These are phyloP conservation scores for Fraxinus anomala DNA, from an alignment of 257 asterid species.

Conservation along the genomic window DNA sequence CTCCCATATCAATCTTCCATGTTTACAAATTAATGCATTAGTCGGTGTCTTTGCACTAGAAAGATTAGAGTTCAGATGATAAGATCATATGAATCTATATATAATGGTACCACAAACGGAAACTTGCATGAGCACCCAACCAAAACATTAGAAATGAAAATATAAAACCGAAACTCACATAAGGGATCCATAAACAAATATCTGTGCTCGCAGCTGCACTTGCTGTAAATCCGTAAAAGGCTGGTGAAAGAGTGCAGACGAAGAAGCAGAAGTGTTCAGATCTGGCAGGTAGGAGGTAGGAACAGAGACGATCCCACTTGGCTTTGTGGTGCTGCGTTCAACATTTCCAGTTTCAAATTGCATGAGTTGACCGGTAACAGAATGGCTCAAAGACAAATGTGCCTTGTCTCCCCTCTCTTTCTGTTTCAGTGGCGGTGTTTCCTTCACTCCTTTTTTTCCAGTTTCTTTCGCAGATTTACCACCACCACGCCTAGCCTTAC, in stretches of 20 bases:
- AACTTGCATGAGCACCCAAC: background rate
- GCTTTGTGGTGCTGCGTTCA: slow-evolving; percentile 41
- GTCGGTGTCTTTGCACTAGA: background rate
- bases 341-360: slow-evolving; percentile 47
- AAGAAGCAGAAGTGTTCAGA: slow-evolving; percentile 67
- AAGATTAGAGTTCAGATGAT: background rate
- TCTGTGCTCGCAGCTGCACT: slow-evolving; percentile 96
- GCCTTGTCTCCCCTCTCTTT: slow-evolving; percentile 51
- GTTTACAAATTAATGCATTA: background rate
- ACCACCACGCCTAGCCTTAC: slow-evolving; percentile 72
- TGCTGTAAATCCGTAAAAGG: slow-evolving; percentile 96
- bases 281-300: slow-evolving; percentile 77
- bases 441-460: slow-evolving; percentile 63
- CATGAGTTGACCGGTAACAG: slow-evolving; percentile 50
- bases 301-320: slow-evolving; percentile 52
- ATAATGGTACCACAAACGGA: slow-evolving; percentile 1
- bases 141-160: slow-evolving; percentile 13
- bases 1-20: background rate
- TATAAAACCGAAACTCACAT: slow-evolving; percentile 62
- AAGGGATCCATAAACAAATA: slow-evolving; percentile 94
- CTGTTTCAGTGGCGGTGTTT: slow-evolving; percentile 50
- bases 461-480: slow-evolving; percentile 65
- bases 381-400: slow-evolving; percentile 44
- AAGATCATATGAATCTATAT: slow-evolving; percentile 4
- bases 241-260: slow-evolving; percentile 68